Base-by-base conservation (phyloP, 78 protist genomes). In the Creolimax fragrantissima region DNA sequence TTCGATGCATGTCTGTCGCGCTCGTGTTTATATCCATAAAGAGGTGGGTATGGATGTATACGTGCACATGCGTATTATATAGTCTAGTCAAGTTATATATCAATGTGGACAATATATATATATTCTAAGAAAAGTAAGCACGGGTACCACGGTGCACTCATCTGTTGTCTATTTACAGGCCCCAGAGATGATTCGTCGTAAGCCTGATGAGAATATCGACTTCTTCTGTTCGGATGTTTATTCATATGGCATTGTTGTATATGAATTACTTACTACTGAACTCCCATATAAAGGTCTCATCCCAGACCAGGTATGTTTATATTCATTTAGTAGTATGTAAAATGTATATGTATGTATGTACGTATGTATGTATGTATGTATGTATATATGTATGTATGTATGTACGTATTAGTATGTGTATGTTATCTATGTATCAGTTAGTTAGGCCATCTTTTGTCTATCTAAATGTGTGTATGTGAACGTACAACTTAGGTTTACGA, bases 211-310 rank as follows among this genome's bases (percentile, higher is more conserved):
- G 3, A 36, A 45, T 5, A 84, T 81, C n/a, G 5, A 66, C 92
- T 47, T 81, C 24, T 43, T 7, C 3, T n/a, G 5, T 5, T n/a
- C 44, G 32, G 95, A 93, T 43, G 91, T 90, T 5, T 93, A 47
- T 91, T 36, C 92, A 2, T 93, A 17, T 66, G 92, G 92, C 66
- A 93, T 93, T 4, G 91, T 93, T 6, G 43, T 93, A 24, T 93
- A 35, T 4, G 93, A 91, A 85, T 2, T 93, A 41, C 3, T 90
- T 32, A 39, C 93, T n/a, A 43, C 91, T 41, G 3, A 2, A 42
- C 89, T 93, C 43, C 95, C 95, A 5, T 93, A 74, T 44, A n/a
- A 44, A 17, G 85, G 86, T 7, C 4, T 93, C 86, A 2, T 7
- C 3, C 89, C 92, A 5, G 85, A 58, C 85, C 89, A 67, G 74